Conservation (phyloP, 2,329 filamentous ascomycete species). For the Sporothrix phasma region DNA sequence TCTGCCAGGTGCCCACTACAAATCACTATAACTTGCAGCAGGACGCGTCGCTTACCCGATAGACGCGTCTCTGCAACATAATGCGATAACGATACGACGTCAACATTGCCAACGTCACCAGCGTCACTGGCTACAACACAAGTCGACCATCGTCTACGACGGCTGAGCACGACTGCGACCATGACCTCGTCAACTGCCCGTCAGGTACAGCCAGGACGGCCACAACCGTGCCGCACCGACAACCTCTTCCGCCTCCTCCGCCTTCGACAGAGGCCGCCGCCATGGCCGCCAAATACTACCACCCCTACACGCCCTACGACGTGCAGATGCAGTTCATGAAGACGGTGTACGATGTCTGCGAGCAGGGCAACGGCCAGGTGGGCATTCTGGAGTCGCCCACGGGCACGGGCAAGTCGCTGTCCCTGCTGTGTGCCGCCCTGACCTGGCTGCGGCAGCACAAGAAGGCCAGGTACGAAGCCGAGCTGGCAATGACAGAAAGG, state of each 20-base stretch:
- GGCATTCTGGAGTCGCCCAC: slow-evolving; percentile 93
- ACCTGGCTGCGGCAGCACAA: slow-evolving; percentile 88
- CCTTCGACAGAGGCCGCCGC: neutral
- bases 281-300: slow-evolving; percentile 52
- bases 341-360: slow-evolving; percentile 67
- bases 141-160: neutral
- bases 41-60: neutral
- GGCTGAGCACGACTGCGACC: neutral
- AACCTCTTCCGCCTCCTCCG: neutral
- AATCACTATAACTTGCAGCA: neutral
- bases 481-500: slow-evolving; percentile 34
- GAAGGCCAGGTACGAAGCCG: slow-evolving; percentile 45
- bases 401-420: slow-evolving; percentile 83
- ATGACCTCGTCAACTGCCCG: neutral
- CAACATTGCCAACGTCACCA: too few species aligned
- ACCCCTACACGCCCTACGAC: slow-evolving; percentile 78
- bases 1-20: neutral
- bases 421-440: slow-evolving; percentile 77
- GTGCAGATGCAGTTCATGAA: slow-evolving; percentile 87
- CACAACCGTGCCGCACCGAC: neutral
- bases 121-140: neutral
- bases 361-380: slow-evolving; percentile 59
- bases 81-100: neutral
- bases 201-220: neutral
- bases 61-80: neutral